Percentiles rank a stretch among this genome's conserved stretches.
These are phyloP conservation scores for Eruca vesicaria DNA, from an alignment of 441 rosid genomes.

Conservation along the genomic window DNA sequence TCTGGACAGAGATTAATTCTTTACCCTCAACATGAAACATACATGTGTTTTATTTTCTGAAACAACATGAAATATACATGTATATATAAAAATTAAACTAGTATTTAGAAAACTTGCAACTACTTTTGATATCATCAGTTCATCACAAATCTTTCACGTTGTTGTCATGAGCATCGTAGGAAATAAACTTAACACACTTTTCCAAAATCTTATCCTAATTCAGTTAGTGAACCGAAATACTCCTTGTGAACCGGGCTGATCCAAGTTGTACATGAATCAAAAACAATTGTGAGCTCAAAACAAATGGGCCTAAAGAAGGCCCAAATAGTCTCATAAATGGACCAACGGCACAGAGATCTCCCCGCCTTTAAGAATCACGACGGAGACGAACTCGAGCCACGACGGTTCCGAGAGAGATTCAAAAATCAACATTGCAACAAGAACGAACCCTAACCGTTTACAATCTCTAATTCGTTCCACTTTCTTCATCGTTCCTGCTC, in stretches of 20 bases:
- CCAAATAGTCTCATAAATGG: conserved; percentile 5
- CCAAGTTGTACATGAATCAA: neutral
- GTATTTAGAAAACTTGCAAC: neutral
- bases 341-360: conserved; percentile 32
- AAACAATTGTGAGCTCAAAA: neutral
- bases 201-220: neutral
- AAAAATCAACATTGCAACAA: conserved; percentile 5
- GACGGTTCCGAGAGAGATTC: conserved; percentile 17
- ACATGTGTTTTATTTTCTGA: no score
- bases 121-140: neutral
- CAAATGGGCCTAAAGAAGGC: conserved; percentile 4
- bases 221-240: neutral
- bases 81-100: neutral
- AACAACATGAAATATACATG: no score
- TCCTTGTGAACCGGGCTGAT: neutral
- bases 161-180: neutral
- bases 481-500: neutral
- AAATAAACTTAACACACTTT: neutral
- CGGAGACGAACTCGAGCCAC: conserved; percentile 26
- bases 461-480: neutral
- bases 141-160: neutral
- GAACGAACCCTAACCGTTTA: conserved; percentile 24
- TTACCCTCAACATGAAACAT: no score
- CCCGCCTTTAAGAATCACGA: conserved; percentile 34
- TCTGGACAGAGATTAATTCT: no score